A percentile compares a stretch with the other conserved stretches of the same genome.
Conservation (phyloP, 805 yeast genomes). For the Saturnispora ahearnii region DNA sequence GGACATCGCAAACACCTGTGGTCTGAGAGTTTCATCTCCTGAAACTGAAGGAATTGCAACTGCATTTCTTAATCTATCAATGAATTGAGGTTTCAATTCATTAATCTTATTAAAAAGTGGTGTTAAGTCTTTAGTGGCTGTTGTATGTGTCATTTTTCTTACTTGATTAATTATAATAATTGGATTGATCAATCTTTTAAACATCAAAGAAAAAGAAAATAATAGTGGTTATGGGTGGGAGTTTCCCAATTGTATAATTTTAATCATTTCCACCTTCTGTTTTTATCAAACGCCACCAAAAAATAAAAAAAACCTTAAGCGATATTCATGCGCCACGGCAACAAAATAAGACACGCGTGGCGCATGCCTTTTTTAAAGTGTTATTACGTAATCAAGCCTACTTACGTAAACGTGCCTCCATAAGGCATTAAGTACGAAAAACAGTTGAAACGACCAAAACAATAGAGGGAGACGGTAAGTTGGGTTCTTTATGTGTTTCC, state of each 20-base stretch:
- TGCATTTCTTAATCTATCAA: slow-evolving; percentile 67
- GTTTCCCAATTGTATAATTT: no score
- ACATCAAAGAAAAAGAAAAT: slow-evolving; percentile 1
- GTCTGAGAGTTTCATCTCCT: slow-evolving; percentile 80
- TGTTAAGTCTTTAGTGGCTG: neutral
- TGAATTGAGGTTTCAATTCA: slow-evolving; percentile 65
- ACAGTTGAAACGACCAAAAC: no score
- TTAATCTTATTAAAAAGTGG: slow-evolving; percentile 53
- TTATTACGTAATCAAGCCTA: no score
- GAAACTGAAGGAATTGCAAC: slow-evolving; percentile 94
- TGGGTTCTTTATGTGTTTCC: no score
- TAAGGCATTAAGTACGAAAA: no score
- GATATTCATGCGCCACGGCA: no score
- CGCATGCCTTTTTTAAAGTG: no score
- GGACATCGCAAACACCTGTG: slow-evolving; percentile 85
- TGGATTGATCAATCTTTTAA: neutral
- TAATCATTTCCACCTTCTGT: neutral
- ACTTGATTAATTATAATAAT: neutral
- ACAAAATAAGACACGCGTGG: no score
- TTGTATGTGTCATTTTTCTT: slow-evolving; percentile 15
- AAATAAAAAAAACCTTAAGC: no score
- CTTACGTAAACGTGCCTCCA: no score
- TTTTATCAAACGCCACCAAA: neutral
- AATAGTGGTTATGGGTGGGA: no score
- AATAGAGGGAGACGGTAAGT: no score